A percentile compares a stretch with the other conserved stretches of the same genome.
These are phyloP conservation scores for Pichia cephalocereana DNA, from an alignment of 805 yeast genomes.

Conservation along the genomic window DNA sequence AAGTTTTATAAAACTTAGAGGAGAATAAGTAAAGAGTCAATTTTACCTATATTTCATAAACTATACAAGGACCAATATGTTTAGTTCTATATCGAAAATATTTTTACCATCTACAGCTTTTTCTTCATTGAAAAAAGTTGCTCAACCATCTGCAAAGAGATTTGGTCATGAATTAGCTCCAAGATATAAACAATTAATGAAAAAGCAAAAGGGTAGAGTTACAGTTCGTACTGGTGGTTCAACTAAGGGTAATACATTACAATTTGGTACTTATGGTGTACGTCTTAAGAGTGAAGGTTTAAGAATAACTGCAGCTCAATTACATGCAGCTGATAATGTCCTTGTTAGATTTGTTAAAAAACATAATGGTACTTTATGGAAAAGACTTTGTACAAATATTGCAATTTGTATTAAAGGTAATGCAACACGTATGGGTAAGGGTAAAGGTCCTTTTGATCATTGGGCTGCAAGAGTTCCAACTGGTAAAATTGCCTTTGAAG, in stretches of 20 bases:
- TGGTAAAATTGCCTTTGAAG: conserved; percentile 86
- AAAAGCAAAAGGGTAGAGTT: conserved; percentile 90
- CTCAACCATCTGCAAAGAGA: conserved; percentile 6
- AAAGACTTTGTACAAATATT: conserved; percentile 73
- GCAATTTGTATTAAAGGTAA: conserved; percentile 96
- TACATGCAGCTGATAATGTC: conserved; percentile 84
- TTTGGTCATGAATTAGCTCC: conserved; percentile 68
- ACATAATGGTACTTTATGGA: conserved; percentile 62
- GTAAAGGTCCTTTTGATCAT: conserved; percentile 95
- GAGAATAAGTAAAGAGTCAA: no score
- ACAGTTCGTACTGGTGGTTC: conserved; percentile 94
- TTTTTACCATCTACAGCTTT: not conserved
- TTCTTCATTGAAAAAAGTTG: not conserved
- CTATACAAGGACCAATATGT: not conserved
- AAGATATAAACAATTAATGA: conserved; percentile 53
- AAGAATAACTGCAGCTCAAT: conserved; percentile 77
- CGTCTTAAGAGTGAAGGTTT: conserved; percentile 84
- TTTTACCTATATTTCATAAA: no score
- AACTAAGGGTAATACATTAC: conserved; percentile 72
- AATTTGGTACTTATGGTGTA: conserved; percentile 77
- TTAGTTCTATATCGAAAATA: conserved; percentile 2
- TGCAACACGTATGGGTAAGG: conserved; percentile 99
- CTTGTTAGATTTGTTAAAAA: conserved; percentile 79
- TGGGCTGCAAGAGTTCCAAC: conserved; percentile 97
- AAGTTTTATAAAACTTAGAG: no score